Percentiles rank a stretch among this genome's conserved stretches.
Conservation (phyloP, 129 eudicot genomes). For the Ambrosia trifida region DNA sequence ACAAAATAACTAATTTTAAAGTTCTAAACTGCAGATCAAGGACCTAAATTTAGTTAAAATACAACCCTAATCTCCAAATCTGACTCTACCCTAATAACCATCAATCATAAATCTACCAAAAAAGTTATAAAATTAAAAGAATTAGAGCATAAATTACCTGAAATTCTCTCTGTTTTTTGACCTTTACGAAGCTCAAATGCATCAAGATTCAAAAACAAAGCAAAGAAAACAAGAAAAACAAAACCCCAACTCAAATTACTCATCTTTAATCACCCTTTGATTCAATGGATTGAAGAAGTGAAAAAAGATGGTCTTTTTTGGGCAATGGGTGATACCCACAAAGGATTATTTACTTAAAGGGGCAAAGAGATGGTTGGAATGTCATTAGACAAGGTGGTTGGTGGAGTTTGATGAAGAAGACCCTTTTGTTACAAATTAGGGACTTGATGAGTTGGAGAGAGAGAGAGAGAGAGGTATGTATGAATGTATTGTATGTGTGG, state of each 20-base stretch:
- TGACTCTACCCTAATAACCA: background rate
- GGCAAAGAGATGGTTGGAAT: constrained; percentile 41
- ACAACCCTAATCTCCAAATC: constrained; percentile 21
- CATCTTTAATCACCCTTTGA: constrained; percentile 30
- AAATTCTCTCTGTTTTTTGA: constrained; percentile 80
- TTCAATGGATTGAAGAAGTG: constrained; percentile 5
- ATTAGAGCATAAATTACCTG: constrained; percentile 43
- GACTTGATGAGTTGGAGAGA: background rate
- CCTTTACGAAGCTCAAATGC: constrained; percentile 54
- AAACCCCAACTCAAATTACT: constrained; percentile 54
- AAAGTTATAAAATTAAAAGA: background rate
- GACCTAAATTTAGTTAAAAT: constrained; percentile 21
- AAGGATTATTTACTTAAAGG: constrained; percentile 26
- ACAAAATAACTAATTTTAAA: too few relatives aligned
- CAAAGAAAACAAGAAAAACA: constrained; percentile 35
- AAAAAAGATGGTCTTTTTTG: constrained; percentile 1
- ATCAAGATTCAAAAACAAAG: constrained; percentile 43
- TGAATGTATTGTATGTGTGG: background rate
- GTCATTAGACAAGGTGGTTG: constrained; percentile 57
- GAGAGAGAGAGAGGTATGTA: background rate
- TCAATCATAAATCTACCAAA: constrained; percentile 14
- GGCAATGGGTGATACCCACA: constrained; percentile 14
- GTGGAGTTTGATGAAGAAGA: constrained; percentile 1
- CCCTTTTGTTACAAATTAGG: constrained; percentile 24
- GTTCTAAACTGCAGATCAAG: constrained; percentile 14